Evolutionary conservation across 805 yeast species (phyloP).

Genomic region (Ogataea naganishii): DNA sequence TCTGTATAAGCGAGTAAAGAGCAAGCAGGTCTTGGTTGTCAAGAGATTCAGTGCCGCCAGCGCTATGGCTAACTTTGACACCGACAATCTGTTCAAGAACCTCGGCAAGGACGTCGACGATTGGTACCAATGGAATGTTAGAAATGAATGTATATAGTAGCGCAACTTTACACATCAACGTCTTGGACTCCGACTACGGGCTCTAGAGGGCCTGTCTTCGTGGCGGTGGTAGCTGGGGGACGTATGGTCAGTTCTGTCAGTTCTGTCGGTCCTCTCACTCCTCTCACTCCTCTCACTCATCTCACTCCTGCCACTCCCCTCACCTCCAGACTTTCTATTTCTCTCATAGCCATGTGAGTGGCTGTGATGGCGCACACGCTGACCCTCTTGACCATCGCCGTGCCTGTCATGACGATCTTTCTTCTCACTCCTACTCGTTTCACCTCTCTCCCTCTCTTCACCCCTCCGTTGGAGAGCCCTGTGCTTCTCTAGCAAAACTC

Average conservation of each 20-base stretch:
- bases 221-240: too few relatives aligned
- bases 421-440: constrained; percentile 5
- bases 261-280: too few relatives aligned
- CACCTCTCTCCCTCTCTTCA: constrained; percentile 1
- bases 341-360: constrained; percentile 1
- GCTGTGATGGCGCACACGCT: constrained; percentile 4
- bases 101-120: constrained; percentile 17
- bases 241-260: too few relatives aligned
- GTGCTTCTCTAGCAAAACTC: constrained; percentile 7
- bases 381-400: constrained; percentile 2
- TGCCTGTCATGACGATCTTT: constrained; percentile 4
- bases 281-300: too few relatives aligned
- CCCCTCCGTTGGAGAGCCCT: neutral
- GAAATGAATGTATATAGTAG: too few relatives aligned
- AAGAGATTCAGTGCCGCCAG: constrained; percentile 10
- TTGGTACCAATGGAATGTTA: constrained; percentile 13
- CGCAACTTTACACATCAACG: too few relatives aligned
- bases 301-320: neutral
- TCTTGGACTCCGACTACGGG: too few relatives aligned
- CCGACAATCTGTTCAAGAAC: constrained; percentile 8
- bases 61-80: constrained; percentile 9
- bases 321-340: neutral
- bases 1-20: constrained; percentile 8
- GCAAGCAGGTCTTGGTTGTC: constrained; percentile 10
- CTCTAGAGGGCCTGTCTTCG: too few relatives aligned